Conservation (phyloP, 2,329 filamentous ascomycete species). For the Cryphonectria carpinicola region DNA sequence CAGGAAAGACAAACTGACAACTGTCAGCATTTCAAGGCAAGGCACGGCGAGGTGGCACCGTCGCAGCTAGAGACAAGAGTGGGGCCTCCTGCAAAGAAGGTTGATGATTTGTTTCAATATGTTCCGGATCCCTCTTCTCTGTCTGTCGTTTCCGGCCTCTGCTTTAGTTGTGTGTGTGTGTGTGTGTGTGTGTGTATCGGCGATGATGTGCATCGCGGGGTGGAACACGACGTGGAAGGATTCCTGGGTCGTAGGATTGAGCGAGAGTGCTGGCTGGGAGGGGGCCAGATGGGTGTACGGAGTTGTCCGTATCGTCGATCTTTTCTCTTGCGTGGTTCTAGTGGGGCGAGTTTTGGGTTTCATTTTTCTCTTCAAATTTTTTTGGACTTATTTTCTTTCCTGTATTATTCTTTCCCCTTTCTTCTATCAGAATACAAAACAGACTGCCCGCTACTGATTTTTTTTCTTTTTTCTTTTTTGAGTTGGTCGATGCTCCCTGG, state of each 20-base stretch:
- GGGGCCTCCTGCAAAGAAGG: not conserved
- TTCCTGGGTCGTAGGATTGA: not conserved
- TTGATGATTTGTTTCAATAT: not conserved
- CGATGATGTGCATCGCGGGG: slow-evolving; percentile 1
- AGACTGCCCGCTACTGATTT: not conserved
- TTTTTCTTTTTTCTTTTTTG: no score
- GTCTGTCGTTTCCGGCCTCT: not conserved
- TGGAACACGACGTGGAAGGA: not conserved
- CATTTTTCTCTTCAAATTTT: not conserved
- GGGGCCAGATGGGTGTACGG: not conserved
- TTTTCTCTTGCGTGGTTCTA: not conserved
- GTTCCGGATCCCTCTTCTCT: not conserved
- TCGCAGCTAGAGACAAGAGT: slow-evolving; percentile 5
- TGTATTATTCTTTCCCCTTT: not conserved
- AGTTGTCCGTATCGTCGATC: not conserved
- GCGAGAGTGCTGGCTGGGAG: not conserved
- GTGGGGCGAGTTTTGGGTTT: not conserved
- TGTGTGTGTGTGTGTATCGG: not conserved
- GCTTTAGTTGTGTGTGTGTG: not conserved
- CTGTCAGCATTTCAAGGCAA: not conserved
- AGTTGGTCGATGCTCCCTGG: not conserved
- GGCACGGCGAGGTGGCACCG: not conserved
- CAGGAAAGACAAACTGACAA: not conserved
- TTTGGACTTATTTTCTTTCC: not conserved
- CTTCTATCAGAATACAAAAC: not conserved